Base-by-base conservation (phyloP, 352 stramenopile genomes). In the Aphanomyces stellatus region DNA sequence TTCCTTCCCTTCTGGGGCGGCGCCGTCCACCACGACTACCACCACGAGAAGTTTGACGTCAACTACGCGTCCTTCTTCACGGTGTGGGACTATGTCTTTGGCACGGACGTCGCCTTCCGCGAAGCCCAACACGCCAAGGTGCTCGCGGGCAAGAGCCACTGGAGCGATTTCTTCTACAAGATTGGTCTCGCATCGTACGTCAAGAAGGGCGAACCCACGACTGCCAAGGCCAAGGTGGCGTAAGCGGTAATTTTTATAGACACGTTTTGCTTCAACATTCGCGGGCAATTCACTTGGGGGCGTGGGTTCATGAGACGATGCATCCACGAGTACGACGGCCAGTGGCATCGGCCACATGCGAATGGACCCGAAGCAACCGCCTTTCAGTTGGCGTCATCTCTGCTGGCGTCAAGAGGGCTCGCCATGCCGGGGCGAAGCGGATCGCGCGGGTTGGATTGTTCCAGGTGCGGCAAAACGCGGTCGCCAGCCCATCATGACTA, bases 11-110 rank as follows among this genome's bases (percentile, higher is more conserved):
- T 67, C 60, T 67, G 60, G 60, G 60, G 60, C 49, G 63, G 63
- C 55, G 33, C 63, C 0, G 63, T 70, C 28, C 63, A 70, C 51
- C 63, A 70, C 55, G 63, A 70, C 55, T 70, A 65, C 63, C 63
- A 70, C 63, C 63, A 70, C 48, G 56, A 70, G 40, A 70, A 70
- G n/a, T 70, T 70, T 31, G 63, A 70, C 43, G 46, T 56, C 43
- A 70, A 70, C 35, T 70, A 70, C 40, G 63, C 63, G 22, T 70
- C 63, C 3, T 63, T 70, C 51, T 70, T 70, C 33, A 70, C 63
- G 27, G 61, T 70, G 31, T 70, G 63, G 63, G 63, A 70, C 40
- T 65, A 34, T 30, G 37, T 70, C 25, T 70, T 70, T 65, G 63
- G 63, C 63, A 70, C 63, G 5, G 63, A 70, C 42, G 63, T 65